Base-by-base conservation (phyloP, 371 early-diverging fungal species). In the Nematocida ausubeli region DNA sequence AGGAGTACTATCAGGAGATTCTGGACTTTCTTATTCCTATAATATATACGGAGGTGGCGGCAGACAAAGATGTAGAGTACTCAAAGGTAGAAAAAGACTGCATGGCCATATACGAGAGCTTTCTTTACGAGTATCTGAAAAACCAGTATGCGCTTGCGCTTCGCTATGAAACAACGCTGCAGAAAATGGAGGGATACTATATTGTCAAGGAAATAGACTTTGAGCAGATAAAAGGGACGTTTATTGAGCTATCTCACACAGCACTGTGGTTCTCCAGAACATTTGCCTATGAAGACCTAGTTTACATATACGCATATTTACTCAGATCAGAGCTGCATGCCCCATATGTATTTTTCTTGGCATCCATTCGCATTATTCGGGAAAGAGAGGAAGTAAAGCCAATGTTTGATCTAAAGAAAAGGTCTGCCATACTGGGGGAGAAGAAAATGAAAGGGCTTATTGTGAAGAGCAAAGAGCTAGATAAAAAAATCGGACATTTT, bases 251-350 rank as follows among this genome's bases (percentile, higher is more conserved):
- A 35, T 16, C 30, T 14, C 32, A 39, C 35, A 60, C 60, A 22
- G 60, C 60, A 2, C 65, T 58, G 12, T 75, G 78, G 78, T 75
- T 75, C 26, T 26, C 55, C 24, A 64, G 67, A 30, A 40, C 28
- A 7, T 64, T 75, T 51, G 52, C n/a, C 14, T 67, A 64, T 28
- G 24, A 42, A 6, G 65, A 65, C 34, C 28, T 75, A 12, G 30
- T 49, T 7, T 42, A 26, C 22, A 35, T 75, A 28, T 75, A 75
- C 35, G 14, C 19, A 14, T 66, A 64, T 30, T 39, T 75, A 12
- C 49, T 75, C 3, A 30, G 35, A 40, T 54, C 56, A 16, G 30
- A 54, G 14, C 24, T 66, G 30, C 39, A 64, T 9, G 51, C 47
- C 24, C 40, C 54, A 22, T 75, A 63, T 37, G 14, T 65, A 5